Evolutionary conservation across 2,329 filamentous ascomycete genomes (phyloP).

Genomic region (Monilinia aucupariae): DNA sequence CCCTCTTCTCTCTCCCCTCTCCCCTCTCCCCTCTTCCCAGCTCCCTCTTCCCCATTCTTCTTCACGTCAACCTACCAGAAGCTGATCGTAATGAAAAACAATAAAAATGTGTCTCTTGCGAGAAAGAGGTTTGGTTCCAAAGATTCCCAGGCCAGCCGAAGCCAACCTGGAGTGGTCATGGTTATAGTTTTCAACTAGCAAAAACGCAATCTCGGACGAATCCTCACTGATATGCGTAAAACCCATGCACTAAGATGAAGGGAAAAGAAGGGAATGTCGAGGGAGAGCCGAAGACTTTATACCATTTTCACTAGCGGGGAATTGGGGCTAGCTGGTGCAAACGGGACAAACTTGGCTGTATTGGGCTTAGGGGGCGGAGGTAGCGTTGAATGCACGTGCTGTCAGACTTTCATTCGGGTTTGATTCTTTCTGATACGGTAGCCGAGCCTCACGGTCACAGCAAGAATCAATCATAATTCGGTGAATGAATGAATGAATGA

Average conservation of each 20-base stretch:
- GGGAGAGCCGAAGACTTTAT: slow-evolving; percentile 14
- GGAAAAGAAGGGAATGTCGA: slow-evolving; percentile 36
- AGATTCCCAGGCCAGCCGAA: slow-evolving; percentile 72
- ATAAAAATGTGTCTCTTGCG: slow-evolving; percentile 31
- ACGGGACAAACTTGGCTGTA: slow-evolving; percentile 11
- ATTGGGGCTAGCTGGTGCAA: neutral
- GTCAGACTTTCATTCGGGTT: no score
- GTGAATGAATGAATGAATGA: no score
- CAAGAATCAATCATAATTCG: no score
- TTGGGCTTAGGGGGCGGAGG: neutral
- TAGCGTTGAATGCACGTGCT: no score
- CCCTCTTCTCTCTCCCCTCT: neutral
- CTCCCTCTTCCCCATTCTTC: slow-evolving; percentile 39
- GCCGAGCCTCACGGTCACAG: no score
- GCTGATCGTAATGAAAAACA: slow-evolving; percentile 48
- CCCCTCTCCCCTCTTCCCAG: no score
- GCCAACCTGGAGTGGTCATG: slow-evolving; percentile 70
- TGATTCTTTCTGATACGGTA: neutral
- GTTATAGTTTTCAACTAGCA: slow-evolving; percentile 57
- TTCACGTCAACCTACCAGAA: slow-evolving; percentile 43
- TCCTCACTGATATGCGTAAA: slow-evolving; percentile 70
- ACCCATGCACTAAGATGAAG: slow-evolving; percentile 56
- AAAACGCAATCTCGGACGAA: slow-evolving; percentile 82
- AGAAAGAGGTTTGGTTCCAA: slow-evolving; percentile 50
- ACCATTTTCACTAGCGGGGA: neutral